A percentile compares a stretch with the other conserved stretches of the same genome.
phyloP scores from a whole-genome alignment of 2,329 filamentous ascomycete species.

The Talaromyces verruculosus region DNA sequence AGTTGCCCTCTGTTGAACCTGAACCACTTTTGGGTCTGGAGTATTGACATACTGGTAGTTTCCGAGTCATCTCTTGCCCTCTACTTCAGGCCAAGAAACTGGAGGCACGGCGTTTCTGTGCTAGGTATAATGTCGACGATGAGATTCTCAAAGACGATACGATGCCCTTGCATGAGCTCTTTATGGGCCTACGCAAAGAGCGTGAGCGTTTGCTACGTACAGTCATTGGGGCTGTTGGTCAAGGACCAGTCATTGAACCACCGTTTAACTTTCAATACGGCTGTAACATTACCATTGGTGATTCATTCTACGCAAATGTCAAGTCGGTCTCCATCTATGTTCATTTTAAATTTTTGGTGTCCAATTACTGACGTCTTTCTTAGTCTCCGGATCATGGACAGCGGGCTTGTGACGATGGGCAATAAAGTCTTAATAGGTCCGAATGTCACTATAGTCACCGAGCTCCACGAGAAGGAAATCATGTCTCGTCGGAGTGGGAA shows the following conservation, averaged over 20 bases:
- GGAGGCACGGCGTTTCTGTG: slow-evolving; percentile 22
- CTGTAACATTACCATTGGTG: slow-evolving; percentile 61
- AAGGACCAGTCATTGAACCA: slow-evolving; percentile 53
- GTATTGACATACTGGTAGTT: slow-evolving; percentile 13
- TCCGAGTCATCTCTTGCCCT: slow-evolving; percentile 17
- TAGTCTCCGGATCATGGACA: slow-evolving; percentile 46
- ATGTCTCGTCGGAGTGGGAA: slow-evolving; percentile 45
- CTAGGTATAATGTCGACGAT: slow-evolving; percentile 23
- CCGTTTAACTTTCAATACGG: slow-evolving; percentile 64
- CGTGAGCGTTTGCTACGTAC: slow-evolving; percentile 23
- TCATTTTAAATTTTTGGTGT: neutral
- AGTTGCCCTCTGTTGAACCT: neutral
- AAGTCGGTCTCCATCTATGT: slow-evolving; percentile 20
- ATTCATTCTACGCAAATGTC: slow-evolving; percentile 55
- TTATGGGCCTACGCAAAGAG: slow-evolving; percentile 16
- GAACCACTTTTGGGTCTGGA: neutral
- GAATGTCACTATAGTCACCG: slow-evolving; percentile 51
- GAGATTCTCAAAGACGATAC: slow-evolving; percentile 19
- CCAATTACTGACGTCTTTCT: neutral
- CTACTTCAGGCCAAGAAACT: slow-evolving; percentile 22
- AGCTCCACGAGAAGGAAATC: slow-evolving; percentile 51
- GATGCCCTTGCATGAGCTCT: slow-evolving; percentile 21
- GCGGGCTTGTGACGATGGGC: slow-evolving; percentile 51
- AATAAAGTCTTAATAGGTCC: slow-evolving; percentile 52
- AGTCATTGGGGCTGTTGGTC: slow-evolving; percentile 22